A percentile compares a stretch with the other conserved stretches of the same genome.
Conservation (phyloP, 805 yeast species). For the Suhomyces sp. region DNA sequence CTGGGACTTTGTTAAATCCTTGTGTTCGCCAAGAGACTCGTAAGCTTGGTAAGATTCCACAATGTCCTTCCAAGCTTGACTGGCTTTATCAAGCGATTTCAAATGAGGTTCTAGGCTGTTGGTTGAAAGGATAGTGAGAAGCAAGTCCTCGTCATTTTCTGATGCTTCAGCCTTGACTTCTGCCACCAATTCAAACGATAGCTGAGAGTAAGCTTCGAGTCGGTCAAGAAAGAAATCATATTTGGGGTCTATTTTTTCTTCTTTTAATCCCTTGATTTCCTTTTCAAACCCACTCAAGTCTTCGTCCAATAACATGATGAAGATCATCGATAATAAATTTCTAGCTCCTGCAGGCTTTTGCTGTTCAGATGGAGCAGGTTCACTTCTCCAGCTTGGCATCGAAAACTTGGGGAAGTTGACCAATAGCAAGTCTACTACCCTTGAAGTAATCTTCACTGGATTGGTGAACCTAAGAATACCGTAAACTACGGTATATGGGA, state of each 20-base stretch:
- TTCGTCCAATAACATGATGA: constrained; percentile 70
- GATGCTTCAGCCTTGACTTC: constrained; percentile 17
- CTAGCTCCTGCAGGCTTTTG: constrained; percentile 17
- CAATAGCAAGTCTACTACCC: constrained; percentile 75
- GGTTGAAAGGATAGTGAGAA: constrained; percentile 23
- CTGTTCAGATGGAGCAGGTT: background rate
- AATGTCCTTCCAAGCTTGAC: background rate
- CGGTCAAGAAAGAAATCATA: constrained; percentile 25
- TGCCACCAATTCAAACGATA: constrained; percentile 7
- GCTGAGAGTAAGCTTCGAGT: constrained; percentile 24
- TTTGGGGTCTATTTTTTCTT: constrained; percentile 29
- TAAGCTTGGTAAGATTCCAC: constrained; percentile 21
- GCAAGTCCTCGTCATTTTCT: constrained; percentile 16
- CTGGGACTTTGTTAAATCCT: constrained; percentile 17
- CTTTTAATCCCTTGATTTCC: constrained; percentile 47
- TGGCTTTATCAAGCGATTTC: background rate
- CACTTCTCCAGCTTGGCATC: constrained; percentile 18
- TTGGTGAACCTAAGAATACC: constrained; percentile 80
- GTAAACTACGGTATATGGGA: constrained; percentile 78
- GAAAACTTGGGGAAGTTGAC: constrained; percentile 38
- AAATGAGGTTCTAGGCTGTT: constrained; percentile 17
- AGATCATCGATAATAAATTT: constrained; percentile 64
- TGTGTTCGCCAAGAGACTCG: constrained; percentile 12
- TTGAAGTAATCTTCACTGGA: constrained; percentile 80
- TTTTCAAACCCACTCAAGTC: constrained; percentile 64